Percentiles rank a stretch among this genome's conserved stretches.
Evolutionary conservation across 345 rosid genomes (phyloP).

Genomic region (Pseudoturritis turrita): DNA sequence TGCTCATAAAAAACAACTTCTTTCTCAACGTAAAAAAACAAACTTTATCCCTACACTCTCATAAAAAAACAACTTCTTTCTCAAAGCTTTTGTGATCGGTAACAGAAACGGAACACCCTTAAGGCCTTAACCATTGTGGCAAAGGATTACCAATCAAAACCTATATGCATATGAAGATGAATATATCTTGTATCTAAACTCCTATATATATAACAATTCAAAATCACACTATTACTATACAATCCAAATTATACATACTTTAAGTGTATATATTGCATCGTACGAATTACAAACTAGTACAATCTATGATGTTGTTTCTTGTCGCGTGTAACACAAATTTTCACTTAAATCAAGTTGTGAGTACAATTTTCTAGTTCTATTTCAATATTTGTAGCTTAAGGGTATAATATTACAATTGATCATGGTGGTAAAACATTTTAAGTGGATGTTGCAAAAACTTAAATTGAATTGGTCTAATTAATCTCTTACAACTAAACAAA

Average conservation of each 20-base stretch:
- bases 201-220: background rate
- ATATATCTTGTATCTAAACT: background rate
- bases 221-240: background rate
- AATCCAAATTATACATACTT: background rate
- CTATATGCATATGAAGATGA: background rate
- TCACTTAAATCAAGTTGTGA: background rate
- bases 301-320: background rate
- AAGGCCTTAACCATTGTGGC: too few species aligned
- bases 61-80: too few species aligned
- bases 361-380: background rate
- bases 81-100: too few species aligned
- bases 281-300: background rate
- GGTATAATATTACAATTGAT: background rate
- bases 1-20: too few species aligned
- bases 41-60: too few species aligned
- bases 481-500: background rate
- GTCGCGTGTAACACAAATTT: background rate
- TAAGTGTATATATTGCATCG: background rate
- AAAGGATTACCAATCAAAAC: background rate
- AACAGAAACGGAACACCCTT: too few species aligned
- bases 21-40: too few species aligned
- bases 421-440: background rate
- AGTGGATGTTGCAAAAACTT: background rate
- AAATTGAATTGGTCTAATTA: conserved; percentile 9
- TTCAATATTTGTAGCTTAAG: background rate